Evolutionary conservation across 2,329 filamentous ascomycete species (phyloP), one percentile per base, ranked within the genome.

Genomic region (Cladosporium oxysporum): DNA sequence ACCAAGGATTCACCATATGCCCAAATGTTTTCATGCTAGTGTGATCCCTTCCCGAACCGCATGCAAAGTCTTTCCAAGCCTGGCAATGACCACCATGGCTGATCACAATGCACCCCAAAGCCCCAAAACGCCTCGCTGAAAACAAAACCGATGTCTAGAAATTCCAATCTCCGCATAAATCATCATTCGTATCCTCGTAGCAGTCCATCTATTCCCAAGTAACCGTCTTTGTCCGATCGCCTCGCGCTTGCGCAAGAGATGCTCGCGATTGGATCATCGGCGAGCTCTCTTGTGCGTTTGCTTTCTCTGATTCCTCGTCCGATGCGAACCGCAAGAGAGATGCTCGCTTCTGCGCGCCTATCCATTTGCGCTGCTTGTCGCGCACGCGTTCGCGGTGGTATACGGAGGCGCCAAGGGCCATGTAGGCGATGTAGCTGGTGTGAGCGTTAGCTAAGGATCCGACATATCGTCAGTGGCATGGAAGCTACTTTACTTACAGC

Each of bases 351-450:
- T 59, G 57, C 21, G 35, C 57, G 37, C 57, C 57, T 26, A 59
- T 59, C 57, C 57, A 59, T 29, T 59, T 59, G 21, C 57, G 57
- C 37, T 59, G 35, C 26, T 59, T 59, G 23, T 44, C 21, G 57
- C 11, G 37, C 18, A 47, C 14, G 26, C 18, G 57, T 4, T 59
- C 57, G 57, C 35, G 23, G 57, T 59, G 23, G 35, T 31, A 59
- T 7, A 59, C 26, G 35, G 8, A 31, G 28, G 37, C 35, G 2
- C 57, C 57, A 37, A 59, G 57, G 23, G 37, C 41, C n/a, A 31
- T 28, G 57, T 59, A 59, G 35, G 44, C 21, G 7, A 47, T 14
- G 26, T 59, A 47, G 14, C 57, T 59, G 37, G n/a, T 21, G 21
- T 21, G 5, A 16, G 18, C 41, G 21, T 58, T 18, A 58, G 33